Base-by-base conservation (phyloP, 768 basidiomycete species). In the Serendipita sp. region DNA sequence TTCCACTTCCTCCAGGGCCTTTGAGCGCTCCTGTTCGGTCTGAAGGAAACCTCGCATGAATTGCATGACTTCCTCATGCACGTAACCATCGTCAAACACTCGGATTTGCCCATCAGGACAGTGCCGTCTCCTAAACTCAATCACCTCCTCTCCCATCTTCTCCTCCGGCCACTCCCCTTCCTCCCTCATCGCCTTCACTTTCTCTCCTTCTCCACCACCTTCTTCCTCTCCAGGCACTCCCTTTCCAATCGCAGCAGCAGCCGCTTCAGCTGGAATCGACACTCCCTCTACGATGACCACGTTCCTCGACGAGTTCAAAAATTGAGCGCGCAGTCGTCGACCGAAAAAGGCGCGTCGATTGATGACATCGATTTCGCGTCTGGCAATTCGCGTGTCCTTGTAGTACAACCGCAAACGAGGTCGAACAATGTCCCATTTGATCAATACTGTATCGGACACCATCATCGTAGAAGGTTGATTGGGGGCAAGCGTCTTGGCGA, bases 261-360 rank as follows among this genome's bases (percentile, higher is more conserved):
- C n/a, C n/a, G n/a, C n/a, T n/a, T n/a, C n/a, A n/a, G n/a, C n/a
- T n/a, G n/a, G n/a, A n/a, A n/a, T n/a, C n/a, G n/a, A n/a, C n/a
- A n/a, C 24, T 24, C 53, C 53, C 53, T 58, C 53, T 4, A 58
- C 53, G 53, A 58, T 9, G n/a, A 58, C n/a, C 22, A 58, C 30
- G 20, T 58, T 28, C 53, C 28, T 28, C 4, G 53, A 58, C 2
- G 24, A 11, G 3, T 26, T 11, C 4, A 58, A 31, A 11, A 58
- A 34, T 11, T 11, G 3, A 13, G 53, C 53, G 17, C 4, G 30
- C 33, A 58, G 26, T 9, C n/a, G 11, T 28, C 33, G 4, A 11
- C 53, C 53, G 31, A 28, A 58, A 31, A 58, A 58, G 4, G 26
- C 9, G 33, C 53, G 53, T n/a, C 17, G 22, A 24, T 58, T 58